Conservation (phyloP, 352 stramenopile genomes). For the Globisporangium okanoganense region DNA sequence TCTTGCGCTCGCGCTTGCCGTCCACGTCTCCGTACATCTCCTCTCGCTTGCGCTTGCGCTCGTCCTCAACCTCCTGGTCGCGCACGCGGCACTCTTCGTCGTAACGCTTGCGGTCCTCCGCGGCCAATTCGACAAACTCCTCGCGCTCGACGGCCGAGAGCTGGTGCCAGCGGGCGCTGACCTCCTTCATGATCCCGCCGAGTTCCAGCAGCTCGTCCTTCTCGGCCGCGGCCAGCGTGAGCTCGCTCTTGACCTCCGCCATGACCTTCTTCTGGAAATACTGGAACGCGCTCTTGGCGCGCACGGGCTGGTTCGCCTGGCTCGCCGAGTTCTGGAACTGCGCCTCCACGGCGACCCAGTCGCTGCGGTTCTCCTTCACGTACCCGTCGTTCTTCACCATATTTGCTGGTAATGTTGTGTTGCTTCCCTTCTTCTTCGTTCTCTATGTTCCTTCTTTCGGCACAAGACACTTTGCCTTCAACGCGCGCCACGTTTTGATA, state of each 20-base stretch:
- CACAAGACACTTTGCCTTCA: not conserved
- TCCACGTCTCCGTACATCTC: constrained; percentile 66
- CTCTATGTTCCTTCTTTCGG: not conserved
- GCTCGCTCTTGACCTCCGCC: constrained; percentile 53
- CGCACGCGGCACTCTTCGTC: constrained; percentile 71
- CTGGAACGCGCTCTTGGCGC: constrained; percentile 72
- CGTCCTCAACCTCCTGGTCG: constrained; percentile 66
- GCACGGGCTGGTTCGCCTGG: constrained; percentile 37
- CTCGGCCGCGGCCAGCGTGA: constrained; percentile 40
- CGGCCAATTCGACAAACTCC: constrained; percentile 65
- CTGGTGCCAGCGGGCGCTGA: constrained; percentile 74
- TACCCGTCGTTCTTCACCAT: constrained; percentile 25
- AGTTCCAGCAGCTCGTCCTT: constrained; percentile 52
- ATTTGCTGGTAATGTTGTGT: not conserved
- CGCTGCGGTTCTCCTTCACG: constrained; percentile 59
- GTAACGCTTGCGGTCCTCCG: constrained; percentile 57
- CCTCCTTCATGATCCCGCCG: constrained; percentile 63
- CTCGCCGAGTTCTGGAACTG: constrained; percentile 55
- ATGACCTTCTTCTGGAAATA: constrained; percentile 78
- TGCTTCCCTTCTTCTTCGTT: not conserved
- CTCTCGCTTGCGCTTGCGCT: constrained; percentile 70
- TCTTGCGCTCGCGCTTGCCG: constrained; percentile 83
- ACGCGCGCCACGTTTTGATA: not conserved
- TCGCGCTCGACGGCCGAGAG: constrained; percentile 57
- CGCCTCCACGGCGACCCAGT: constrained; percentile 78